Evolutionary conservation across 2,329 filamentous ascomycete species (phyloP).

Genomic region (Akanthomyces lecanii): DNA sequence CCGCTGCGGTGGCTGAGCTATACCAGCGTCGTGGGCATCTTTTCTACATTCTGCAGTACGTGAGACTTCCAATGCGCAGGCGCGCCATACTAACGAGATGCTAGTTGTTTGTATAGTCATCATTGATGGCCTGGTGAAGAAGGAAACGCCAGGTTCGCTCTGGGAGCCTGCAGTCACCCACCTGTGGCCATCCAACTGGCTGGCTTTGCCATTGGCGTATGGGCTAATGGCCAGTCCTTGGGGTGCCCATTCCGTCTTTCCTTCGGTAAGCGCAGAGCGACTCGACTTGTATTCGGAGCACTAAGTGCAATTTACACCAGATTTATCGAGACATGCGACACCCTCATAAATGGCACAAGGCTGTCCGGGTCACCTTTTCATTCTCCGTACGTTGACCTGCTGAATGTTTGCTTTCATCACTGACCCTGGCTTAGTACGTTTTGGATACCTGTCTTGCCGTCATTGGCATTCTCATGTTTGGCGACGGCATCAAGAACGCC

Average conservation of each 20-base stretch:
- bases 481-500: slow-evolving; percentile 79
- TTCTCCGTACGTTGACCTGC: slow-evolving; percentile 62
- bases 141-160: slow-evolving; percentile 74
- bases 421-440: slow-evolving; percentile 51
- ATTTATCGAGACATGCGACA: slow-evolving; percentile 64
- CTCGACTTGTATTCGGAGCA: background rate
- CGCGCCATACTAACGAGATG: background rate
- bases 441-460: slow-evolving; percentile 80
- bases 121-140: slow-evolving; percentile 81
- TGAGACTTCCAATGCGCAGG: slow-evolving; percentile 26
- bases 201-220: slow-evolving; percentile 80
- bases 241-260: slow-evolving; percentile 68
- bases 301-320: slow-evolving; percentile 27
- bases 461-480: slow-evolving; percentile 90
- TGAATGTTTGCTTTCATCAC: background rate
- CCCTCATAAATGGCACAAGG: slow-evolving; percentile 73
- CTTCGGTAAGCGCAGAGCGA: slow-evolving; percentile 53
- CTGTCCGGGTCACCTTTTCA: slow-evolving; percentile 73
- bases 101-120: slow-evolving; percentile 79
- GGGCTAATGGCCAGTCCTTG: slow-evolving; percentile 80
- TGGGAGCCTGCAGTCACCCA: slow-evolving; percentile 74
- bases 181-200: slow-evolving; percentile 81
- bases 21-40: slow-evolving; percentile 87
- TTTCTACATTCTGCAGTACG: slow-evolving; percentile 83
- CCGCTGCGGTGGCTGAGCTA: slow-evolving; percentile 82